A percentile compares a stretch with the other conserved stretches of the same genome.
These are phyloP conservation scores for Cyclocybe cylindracea DNA, from an alignment of 768 basidiomycete genomes.

Conservation along the genomic window DNA sequence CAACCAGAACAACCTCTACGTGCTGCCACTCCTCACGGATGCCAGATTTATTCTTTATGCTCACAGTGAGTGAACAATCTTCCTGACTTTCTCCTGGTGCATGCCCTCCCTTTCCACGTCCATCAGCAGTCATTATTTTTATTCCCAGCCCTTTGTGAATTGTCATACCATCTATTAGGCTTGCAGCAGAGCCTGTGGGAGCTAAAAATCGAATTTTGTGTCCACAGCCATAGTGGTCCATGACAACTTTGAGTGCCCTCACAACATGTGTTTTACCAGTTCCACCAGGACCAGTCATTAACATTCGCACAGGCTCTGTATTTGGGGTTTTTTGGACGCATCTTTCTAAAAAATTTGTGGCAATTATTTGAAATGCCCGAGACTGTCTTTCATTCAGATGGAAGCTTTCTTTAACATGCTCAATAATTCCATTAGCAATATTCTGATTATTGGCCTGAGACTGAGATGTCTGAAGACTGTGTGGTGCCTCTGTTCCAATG, in stretches of 20 bases:
- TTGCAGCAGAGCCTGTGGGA: slow-evolving; percentile 31
- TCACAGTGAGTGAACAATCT: slow-evolving; percentile 12
- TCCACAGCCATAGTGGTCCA: slow-evolving; percentile 17
- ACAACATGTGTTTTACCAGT: slow-evolving; percentile 35
- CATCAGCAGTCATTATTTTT: slow-evolving; percentile 10
- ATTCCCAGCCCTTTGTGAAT: slow-evolving; percentile 22
- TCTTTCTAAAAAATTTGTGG: not conserved
- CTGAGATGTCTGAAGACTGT: too few relatives aligned
- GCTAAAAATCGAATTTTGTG: slow-evolving; percentile 26
- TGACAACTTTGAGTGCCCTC: slow-evolving; percentile 19
- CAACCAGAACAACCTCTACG: slow-evolving; percentile 25
- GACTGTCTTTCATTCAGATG: not conserved
- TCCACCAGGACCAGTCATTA: slow-evolving; percentile 27
- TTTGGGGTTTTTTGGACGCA: not conserved
- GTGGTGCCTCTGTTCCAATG: too few relatives aligned
- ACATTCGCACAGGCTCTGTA: not conserved
- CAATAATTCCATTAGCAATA: not conserved
- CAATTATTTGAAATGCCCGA: not conserved
- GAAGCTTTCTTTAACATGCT: not conserved
- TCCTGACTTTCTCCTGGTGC: slow-evolving; percentile 9
- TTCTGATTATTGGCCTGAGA: not conserved
- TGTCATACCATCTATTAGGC: slow-evolving; percentile 28
- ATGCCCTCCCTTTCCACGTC: slow-evolving; percentile 15
- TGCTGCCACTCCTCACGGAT: slow-evolving; percentile 23
- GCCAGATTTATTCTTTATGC: slow-evolving; percentile 9